Percentiles rank a stretch among this genome's conserved stretches.
phyloP scores from a whole-genome alignment of 225 moss, liverwort and hornwort species.

The Straminergon stramineum region DNA sequence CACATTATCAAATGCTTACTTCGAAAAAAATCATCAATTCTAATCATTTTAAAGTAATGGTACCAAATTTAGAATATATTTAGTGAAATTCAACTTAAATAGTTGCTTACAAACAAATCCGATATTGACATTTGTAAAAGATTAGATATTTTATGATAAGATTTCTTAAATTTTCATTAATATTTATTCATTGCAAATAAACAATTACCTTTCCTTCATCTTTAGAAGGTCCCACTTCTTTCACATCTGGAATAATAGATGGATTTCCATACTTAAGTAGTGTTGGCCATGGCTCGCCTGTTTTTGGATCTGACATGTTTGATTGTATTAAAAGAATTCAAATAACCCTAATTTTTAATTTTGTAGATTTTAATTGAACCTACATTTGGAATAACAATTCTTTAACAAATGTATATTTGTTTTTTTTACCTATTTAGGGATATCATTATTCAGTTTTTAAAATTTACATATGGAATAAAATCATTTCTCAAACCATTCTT shows the following conservation, averaged over 20 bases:
- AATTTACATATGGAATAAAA: neutral
- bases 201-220: constrained; percentile 11
- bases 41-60: neutral
- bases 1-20: neutral
- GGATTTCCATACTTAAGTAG: constrained; percentile 61
- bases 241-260: constrained; percentile 35
- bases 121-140: neutral
- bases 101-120: neutral
- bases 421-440: too few species aligned
- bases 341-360: neutral
- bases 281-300: constrained; percentile 68
- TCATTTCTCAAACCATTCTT: neutral
- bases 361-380: neutral
- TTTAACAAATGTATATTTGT: too few species aligned
- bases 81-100: neutral
- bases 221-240: constrained; percentile 32
- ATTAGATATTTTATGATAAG: neutral
- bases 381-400: neutral
- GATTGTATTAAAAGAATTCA: neutral
- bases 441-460: neutral
- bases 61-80: neutral
- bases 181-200: neutral
- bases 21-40: neutral
- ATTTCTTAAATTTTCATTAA: neutral
- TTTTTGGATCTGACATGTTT: constrained; percentile 16